Percentiles rank a stretch among this genome's conserved stretches.
Evolutionary conservation across 306 rosid species (phyloP).

Genomic region (Leucaena leucocephala): DNA sequence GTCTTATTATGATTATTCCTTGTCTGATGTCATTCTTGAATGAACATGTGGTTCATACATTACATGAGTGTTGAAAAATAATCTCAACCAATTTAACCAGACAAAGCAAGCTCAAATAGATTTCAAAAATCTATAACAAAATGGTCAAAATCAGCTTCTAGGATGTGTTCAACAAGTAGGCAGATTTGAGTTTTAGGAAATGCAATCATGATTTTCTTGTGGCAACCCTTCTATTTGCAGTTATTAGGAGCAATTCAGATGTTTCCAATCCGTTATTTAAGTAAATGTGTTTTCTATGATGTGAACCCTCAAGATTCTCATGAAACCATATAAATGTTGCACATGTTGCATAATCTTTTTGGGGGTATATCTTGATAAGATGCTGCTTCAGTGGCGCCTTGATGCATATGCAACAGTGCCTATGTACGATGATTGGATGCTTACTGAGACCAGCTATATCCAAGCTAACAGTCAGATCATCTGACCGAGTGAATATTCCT

Average conservation of each 20-base stretch:
- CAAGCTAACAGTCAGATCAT: constrained; percentile 12
- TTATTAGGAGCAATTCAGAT: neutral
- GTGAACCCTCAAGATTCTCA: neutral
- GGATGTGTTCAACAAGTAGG: neutral
- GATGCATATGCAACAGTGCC: constrained; percentile 30
- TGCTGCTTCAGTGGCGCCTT: constrained; percentile 32
- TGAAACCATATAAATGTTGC: neutral
- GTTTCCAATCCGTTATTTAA: neutral
- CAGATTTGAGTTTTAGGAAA: neutral
- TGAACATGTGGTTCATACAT: neutral
- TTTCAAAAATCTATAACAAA: too few species aligned
- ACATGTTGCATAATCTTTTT: neutral
- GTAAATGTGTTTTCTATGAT: neutral
- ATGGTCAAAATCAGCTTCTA: neutral
- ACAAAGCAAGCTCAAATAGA: neutral
- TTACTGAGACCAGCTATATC: constrained; percentile 27
- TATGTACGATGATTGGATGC: constrained; percentile 36
- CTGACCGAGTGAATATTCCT: constrained; percentile 12
- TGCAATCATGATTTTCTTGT: neutral
- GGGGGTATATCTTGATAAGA: neutral
- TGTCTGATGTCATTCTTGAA: neutral
- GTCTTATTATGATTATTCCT: neutral
- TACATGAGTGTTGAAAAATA: neutral
- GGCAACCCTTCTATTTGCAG: neutral
- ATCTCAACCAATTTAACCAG: neutral